Conservation (phyloP, 2,329 filamentous ascomycete genomes). For the Sarocladium oryzae region DNA sequence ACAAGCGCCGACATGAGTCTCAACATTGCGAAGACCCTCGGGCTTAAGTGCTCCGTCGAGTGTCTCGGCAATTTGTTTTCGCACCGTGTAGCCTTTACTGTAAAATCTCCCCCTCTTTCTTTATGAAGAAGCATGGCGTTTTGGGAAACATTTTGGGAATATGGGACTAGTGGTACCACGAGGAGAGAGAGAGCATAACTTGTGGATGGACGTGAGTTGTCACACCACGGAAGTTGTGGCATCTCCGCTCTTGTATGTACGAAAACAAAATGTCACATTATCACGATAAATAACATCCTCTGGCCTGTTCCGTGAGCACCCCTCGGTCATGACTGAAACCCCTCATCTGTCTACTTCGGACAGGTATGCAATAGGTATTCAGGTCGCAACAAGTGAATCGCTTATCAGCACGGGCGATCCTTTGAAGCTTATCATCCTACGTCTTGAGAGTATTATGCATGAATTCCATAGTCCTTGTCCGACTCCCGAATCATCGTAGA, state of each 20-base stretch:
- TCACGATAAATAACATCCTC: background rate
- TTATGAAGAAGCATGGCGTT: slow-evolving; percentile 5
- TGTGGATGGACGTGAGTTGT: slow-evolving; percentile 1
- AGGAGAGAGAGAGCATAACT: background rate
- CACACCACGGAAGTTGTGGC: slow-evolving; percentile 2
- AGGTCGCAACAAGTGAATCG: too few species aligned
- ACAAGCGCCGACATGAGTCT: background rate
- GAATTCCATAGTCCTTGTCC: too few species aligned
- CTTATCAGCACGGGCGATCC: too few species aligned
- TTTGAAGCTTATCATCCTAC: background rate
- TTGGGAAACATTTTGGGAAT: background rate
- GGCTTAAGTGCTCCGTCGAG: background rate
- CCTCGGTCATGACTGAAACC: too few species aligned
- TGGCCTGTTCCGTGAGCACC: too few species aligned
- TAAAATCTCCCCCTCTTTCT: slow-evolving; percentile 8
- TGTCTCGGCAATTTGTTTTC: background rate
- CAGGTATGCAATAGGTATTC: too few species aligned
- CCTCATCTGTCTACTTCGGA: too few species aligned
- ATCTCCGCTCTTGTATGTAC: slow-evolving; percentile 8
- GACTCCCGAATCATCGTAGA: too few species aligned
- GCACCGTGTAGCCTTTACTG: slow-evolving; percentile 1
- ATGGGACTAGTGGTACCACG: background rate
- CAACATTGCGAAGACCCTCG: background rate
- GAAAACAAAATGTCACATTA: background rate
- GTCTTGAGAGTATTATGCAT: background rate